These are phyloP conservation scores for Tylopilus sp. DNA, from an alignment of 1,284 basidiomycete genomes.

Conservation along the genomic window DNA sequence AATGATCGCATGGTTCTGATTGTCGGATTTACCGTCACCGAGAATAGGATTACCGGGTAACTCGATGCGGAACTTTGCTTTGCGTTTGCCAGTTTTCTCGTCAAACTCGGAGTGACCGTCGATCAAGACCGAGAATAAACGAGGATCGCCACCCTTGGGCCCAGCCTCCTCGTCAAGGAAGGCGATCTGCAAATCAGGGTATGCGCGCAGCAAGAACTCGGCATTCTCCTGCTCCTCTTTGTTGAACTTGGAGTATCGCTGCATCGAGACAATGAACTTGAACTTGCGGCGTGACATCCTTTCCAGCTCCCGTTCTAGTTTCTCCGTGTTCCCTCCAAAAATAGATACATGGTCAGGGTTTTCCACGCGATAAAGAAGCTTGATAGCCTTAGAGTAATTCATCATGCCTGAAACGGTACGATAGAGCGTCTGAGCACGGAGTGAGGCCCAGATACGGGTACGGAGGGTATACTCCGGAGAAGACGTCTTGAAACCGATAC, in stretches of 20 bases:
- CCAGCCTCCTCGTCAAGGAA: slow-evolving; percentile 96
- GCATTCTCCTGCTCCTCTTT: slow-evolving; percentile 99
- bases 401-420: slow-evolving; percentile 99
- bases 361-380: slow-evolving; percentile 96
- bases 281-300: slow-evolving; percentile 97
- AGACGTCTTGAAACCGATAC: slow-evolving; percentile 98
- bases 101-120: slow-evolving; percentile 97
- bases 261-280: slow-evolving; percentile 99
- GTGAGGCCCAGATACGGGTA: slow-evolving; percentile 98
- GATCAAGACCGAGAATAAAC: slow-evolving; percentile 90
- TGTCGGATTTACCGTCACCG: slow-evolving; percentile 98
- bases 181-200: slow-evolving; percentile 97
- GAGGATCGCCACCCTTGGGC: slow-evolving; percentile 83
- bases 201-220: slow-evolving; percentile 95
- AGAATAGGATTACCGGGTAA: slow-evolving; percentile 99
- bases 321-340: slow-evolving; percentile 96
- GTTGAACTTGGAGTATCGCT: slow-evolving; percentile 99
- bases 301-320: slow-evolving; percentile 93
- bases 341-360: slow-evolving; percentile 98
- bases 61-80: slow-evolving; percentile 97
- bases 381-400: slow-evolving; percentile 99
- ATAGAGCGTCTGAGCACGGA: slow-evolving; percentile 97
- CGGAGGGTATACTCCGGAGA: slow-evolving; percentile 98
- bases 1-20: slow-evolving; percentile 99
- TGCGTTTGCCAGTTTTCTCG: slow-evolving; percentile 81